Percentiles rank a stretch among this genome's conserved stretches.
These are phyloP conservation scores for Colletotrichum filicis DNA, from an alignment of 2,329 filamentous ascomycete species.

Conservation along the genomic window DNA sequence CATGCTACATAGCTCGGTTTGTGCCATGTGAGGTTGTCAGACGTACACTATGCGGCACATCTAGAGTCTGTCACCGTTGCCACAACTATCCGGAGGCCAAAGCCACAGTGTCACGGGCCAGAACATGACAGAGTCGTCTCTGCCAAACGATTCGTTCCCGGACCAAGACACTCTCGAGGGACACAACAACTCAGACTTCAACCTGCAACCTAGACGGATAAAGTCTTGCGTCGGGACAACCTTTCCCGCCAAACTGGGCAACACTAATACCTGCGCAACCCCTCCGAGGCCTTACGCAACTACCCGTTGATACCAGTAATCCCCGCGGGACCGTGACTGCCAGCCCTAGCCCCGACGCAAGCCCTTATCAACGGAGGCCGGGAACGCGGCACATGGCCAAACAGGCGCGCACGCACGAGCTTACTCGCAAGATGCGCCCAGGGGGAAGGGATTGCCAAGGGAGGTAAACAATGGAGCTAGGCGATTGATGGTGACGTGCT, in stretches of 20 bases:
- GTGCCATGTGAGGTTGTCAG: not conserved
- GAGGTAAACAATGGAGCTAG: not conserved
- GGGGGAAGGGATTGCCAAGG: not conserved
- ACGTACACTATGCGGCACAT: not conserved
- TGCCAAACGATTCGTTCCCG: not conserved
- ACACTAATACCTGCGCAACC: not conserved
- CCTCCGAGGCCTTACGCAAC: not conserved
- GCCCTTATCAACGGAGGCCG: not conserved
- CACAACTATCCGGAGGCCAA: not conserved
- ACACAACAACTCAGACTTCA: too few species aligned
- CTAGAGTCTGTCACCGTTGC: not conserved
- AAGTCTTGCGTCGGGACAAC: not conserved
- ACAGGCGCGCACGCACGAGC: not conserved
- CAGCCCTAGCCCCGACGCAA: slow-evolving; percentile 1
- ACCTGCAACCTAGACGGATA: not conserved
- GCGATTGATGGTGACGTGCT: not conserved
- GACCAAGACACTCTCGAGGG: slow-evolving; percentile 6
- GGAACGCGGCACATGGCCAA: not conserved
- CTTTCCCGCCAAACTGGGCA: not conserved
- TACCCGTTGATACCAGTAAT: not conserved
- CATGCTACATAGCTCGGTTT: not conserved
- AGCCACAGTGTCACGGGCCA: not conserved
- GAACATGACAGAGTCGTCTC: not conserved
- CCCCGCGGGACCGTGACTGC: not conserved
- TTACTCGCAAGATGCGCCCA: not conserved